Evolutionary conservation across 2,329 filamentous ascomycete species (phyloP), one percentile per base, ranked within the genome.

Genomic region (Dactylellina parvicollis): DNA sequence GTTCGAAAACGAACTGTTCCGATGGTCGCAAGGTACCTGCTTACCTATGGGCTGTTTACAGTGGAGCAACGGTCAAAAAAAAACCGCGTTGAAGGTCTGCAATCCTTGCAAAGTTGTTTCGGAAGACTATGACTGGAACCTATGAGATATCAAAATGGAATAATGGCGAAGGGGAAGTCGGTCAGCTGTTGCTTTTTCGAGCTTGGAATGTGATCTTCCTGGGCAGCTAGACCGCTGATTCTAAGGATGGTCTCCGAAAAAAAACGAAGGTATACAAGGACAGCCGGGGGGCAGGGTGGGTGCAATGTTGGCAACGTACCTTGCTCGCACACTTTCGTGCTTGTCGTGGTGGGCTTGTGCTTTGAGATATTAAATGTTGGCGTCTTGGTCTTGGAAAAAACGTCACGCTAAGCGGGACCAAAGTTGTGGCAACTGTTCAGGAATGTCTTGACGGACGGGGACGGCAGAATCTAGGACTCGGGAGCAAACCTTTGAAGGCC

Each of bases 31-130:
- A 65, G 69, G 69, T 72, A 54, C 65, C 50, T 71, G 66, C 50
- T 62, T 62, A 56, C 50, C 50, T 64, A 14, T 52, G 34, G 18
- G 18, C 10, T 57, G 57, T 24, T 40, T 36, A 56, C 52, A 59
- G 66, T 44, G 57, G 56, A 60, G 28, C 50, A 65, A 60, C 18
- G 42, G 28, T 47, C 14, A 44, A 59, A 73, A 72, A 72, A 72
- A 65, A 50, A 26, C 67, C 59, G 60, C 69, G 69, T 65, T 64
- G 60, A 66, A 73, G 40, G 44, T 60, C 26, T 44, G 46, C 50
- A 40, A 66, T 73, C 69, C 69, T 66, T 73, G 69, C 69, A 73
- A 56, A 54, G 59, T 14, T 66, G 69, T 73, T 73, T 73, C 69
- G 60, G 69, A 73, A 66, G 59, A 73, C 69, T 60, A 32, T 52